Evolutionary conservation across 805 yeast genomes (phyloP), one percentile per base, ranked within the genome.

Genomic region (Barnettozyma sucrosica): DNA sequence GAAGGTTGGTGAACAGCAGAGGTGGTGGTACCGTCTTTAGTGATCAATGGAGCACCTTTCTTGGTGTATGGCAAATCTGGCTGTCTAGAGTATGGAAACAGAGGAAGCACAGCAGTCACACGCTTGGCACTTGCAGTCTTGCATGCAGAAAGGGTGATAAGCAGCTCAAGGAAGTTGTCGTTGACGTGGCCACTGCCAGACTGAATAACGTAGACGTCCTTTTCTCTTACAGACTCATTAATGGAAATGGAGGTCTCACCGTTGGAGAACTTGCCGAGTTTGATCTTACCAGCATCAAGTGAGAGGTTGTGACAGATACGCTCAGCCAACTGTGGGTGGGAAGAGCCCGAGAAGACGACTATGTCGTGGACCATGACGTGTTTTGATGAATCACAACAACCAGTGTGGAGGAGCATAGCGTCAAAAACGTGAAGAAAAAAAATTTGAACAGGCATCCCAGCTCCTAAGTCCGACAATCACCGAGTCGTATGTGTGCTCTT

Each of bases 91-190:
- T 93, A 93, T 24, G 98, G 97, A 66, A 93, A 93, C 51, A 89
- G 74, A 4, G 99, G 99, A 65, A 93, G 82, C 26, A 93, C 99
- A 11, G 97, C 97, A 20, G 77, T 93, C 64, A 93, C 90, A 63
- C 89, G 88, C 56, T 87, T 85, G 20, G 99, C 99, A 19, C 96
- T 86, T 3, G 99, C 99, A 45, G 97, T 97, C 57, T 92, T 83
- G 68, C 98, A 92, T 46, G 98, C 99, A 41, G 93, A 81, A 37
- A 93, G 85, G 57, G 93, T 77, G 52, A 95, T 92, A 62, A 93
- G 73, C 55, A 93, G 72, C 69, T 93, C 99, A 95, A 93, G 87
- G 51, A 93, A 87, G 63, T 88, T 92, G 62, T 93, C 99, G 62
- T 93, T 93, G 48, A 81, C 67, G 44, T 84, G 77, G 10, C 90